Base-by-base conservation (phyloP, 2,329 filamentous ascomycete species). In the Penicillium sp. region DNA sequence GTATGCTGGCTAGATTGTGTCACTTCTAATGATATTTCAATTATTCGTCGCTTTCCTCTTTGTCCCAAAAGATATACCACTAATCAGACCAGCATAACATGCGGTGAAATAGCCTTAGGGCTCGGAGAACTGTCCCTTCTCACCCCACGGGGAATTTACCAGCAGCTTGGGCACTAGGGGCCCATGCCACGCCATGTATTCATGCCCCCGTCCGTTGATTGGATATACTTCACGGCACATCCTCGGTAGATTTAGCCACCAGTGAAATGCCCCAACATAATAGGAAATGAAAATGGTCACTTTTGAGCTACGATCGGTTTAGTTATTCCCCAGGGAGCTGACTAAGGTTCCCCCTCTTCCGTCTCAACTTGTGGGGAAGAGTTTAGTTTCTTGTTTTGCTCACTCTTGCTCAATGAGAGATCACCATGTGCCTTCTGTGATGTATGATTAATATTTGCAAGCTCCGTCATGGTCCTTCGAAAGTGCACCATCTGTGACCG, bases 401-500 rank as follows among this genome's bases (percentile, higher is more conserved):
- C 24, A 16, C 27, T 21, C 5, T 14, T 47, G 45, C 45, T n/a
- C 46, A 27, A 26, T 21, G 13, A 33, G 26, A 51, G 59, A 52
- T 27, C 52, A 48, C 31, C 37, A 52, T 55, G 41, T 48, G 57
- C 52, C 52, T 33, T 43, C 48, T 33, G 35, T 54, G 31, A 26
- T 58, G 35, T 61, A 39, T 59, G 45, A 47, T 48, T 44, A 33
- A 46, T 43, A 46, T 43, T 35, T 16, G 61, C 55, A 48, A 60
- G 10, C n/a, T 52, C 48, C 64, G 66, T 64, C 67, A 77, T 77
- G 75, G 73, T 78, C 59, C 67, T 76, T 53, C 72, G 71, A 67
- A 75, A 78, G 66, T 79, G 77, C 59, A 72, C 67, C 50, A 76
- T 78, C 53, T 84, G 81, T 73, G 81, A 82, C 60, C 77, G 80